phyloP scores from a whole-genome alignment of 2,329 filamentous ascomycete genomes.

The Calonectria fujianensis region DNA sequence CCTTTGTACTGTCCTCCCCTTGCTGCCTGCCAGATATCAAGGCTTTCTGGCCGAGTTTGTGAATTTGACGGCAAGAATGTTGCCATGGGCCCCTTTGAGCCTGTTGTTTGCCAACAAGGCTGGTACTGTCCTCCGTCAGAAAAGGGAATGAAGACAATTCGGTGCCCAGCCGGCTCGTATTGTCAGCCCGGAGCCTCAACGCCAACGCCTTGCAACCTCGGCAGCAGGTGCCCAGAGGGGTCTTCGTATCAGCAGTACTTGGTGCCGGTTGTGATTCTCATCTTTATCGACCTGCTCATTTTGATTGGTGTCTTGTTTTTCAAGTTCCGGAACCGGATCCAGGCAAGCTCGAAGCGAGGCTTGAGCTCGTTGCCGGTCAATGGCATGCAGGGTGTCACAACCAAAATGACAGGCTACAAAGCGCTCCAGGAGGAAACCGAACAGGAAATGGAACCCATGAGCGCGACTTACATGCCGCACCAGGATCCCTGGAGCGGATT shows the following conservation, averaged over 20 bases:
- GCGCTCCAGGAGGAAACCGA: conserved; percentile 58
- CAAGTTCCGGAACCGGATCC: conserved; percentile 48
- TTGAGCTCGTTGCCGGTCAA: conserved; percentile 44
- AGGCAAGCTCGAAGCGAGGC: conserved; percentile 40
- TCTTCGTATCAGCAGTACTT: conserved; percentile 64
- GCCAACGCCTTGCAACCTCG: conserved; percentile 68
- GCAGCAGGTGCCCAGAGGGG: conserved; percentile 67
- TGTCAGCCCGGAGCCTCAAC: conserved; percentile 70
- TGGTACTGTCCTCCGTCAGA: conserved; percentile 66
- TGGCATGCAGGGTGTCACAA: conserved; percentile 56
- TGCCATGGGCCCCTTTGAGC: conserved; percentile 69
- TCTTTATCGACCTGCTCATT: conserved; percentile 66
- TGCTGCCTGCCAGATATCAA: conserved; percentile 60
- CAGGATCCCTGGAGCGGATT: conserved; percentile 59
- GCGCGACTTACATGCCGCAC: conserved; percentile 56
- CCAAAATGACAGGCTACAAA: conserved; percentile 59
- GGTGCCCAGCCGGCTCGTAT: conserved; percentile 69
- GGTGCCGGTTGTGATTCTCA: conserved; percentile 65
- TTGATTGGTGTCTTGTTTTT: conserved; percentile 55
- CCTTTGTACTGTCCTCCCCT: conserved; percentile 66
- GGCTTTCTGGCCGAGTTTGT: conserved; percentile 61
- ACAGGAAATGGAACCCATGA: conserved; percentile 61
- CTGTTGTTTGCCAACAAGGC: conserved; percentile 69
- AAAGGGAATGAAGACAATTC: conserved; percentile 61
- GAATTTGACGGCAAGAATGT: conserved; percentile 58